Base-by-base conservation (phyloP, 1,139 yeast genomes). In the Kodamaea fungicola region DNA sequence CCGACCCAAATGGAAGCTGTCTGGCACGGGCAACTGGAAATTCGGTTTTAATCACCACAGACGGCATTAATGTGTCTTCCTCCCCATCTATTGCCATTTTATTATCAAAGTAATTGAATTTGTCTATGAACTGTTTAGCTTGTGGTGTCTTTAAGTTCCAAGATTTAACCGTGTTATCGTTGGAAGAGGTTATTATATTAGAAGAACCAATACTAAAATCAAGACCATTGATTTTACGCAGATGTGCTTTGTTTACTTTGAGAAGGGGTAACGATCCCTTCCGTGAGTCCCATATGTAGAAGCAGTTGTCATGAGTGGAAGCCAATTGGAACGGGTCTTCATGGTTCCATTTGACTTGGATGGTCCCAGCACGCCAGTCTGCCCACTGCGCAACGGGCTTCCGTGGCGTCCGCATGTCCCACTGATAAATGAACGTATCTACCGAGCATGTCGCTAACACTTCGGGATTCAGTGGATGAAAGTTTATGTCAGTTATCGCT, bases 401-500 rank as follows among this genome's bases (percentile, higher is more conserved):
- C 19, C 74, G 51, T 0, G 96, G 90, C 8, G 81, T 71, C 42
- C 98, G 69, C 72, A 90, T 70, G 61, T 92, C 98, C 98, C 98
- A 92, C 4, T 86, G 78, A 42, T 82, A 77, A 10, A 89, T 83
- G 54, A 79, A 84, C 0, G 96, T 83, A 54, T 92, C 98, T 13
- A 92, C 85, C 0, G 96, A 83, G 54, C 97, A 89, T 0, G 97
- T 92, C 0, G 97, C 97, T 23, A 92, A 59, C n/a, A 87, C 55
- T 53, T 90, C 96, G 0, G 97, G 96, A 48, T 86, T 81, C 25
- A 73, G 74, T 2, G 95, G 92, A 54, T 87, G 95, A 67, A 90
- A 92, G 56, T 90, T 88, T 42, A 92, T 88, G 62, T 92, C 98
- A 3, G 98, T 88, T 28, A 92, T 90, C 2, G 98, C 98, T 39